Conservation (phyloP, 2,329 filamentous ascomycete genomes). For the Fusarium oxysporum region DNA sequence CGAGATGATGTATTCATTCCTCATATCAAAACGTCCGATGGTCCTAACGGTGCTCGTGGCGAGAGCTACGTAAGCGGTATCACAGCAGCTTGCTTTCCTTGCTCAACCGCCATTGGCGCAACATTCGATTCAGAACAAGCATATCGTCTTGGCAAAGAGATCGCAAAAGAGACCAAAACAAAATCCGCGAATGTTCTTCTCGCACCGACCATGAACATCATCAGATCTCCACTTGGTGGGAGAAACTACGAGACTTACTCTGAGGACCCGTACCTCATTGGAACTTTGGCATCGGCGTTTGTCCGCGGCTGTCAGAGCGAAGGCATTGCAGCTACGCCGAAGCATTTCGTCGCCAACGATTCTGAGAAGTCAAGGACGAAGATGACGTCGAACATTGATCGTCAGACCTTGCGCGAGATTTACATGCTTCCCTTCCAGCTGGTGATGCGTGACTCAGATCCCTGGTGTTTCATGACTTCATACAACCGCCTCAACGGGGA, state of each 20-base stretch:
- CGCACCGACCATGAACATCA: slow-evolving; percentile 8
- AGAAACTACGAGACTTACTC: slow-evolving; percentile 17
- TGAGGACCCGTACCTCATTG: neutral
- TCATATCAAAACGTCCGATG: slow-evolving; percentile 13
- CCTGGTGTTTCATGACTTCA: slow-evolving; percentile 17
- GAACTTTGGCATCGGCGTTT: slow-evolving; percentile 4
- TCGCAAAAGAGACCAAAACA: slow-evolving; percentile 1
- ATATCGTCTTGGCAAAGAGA: neutral
- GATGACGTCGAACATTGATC: slow-evolving; percentile 11
- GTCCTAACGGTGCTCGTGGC: neutral
- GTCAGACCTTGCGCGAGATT: slow-evolving; percentile 2
- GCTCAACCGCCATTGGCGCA: neutral
- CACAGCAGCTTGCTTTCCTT: slow-evolving; percentile 10
- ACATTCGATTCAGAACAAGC: neutral
- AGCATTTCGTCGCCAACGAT: slow-evolving; percentile 16
- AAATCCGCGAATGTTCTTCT: slow-evolving; percentile 13
- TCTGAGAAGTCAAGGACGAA: slow-evolving; percentile 5
- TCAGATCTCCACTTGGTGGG: slow-evolving; percentile 6
- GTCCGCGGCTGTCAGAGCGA: slow-evolving; percentile 8
- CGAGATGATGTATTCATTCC: slow-evolving; percentile 6
- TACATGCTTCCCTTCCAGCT: slow-evolving; percentile 14
- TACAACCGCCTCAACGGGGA: slow-evolving; percentile 3
- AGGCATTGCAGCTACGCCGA: slow-evolving; percentile 7
- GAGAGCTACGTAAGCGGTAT: slow-evolving; percentile 20
- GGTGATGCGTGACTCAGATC: slow-evolving; percentile 6